These are phyloP conservation scores for Lindgomyces ingoldianus DNA, from an alignment of 495 filamentous ascomycete species.

Conservation along the genomic window DNA sequence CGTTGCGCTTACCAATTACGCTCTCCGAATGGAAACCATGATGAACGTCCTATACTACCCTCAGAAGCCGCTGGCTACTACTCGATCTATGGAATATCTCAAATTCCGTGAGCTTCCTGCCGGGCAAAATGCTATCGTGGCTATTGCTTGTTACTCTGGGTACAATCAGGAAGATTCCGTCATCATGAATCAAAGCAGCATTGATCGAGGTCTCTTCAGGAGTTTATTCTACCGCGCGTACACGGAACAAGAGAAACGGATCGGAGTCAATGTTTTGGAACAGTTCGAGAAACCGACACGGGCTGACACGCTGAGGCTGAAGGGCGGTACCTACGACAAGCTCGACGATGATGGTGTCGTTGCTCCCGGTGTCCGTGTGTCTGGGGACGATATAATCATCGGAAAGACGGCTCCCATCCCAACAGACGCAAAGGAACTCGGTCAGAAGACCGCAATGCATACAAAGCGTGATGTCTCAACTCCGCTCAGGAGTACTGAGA, in stretches of 20 bases:
- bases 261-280: constrained; percentile 86
- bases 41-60: constrained; percentile 98
- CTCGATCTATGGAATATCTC: constrained; percentile 96
- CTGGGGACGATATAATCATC: constrained; percentile 98
- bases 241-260: constrained; percentile 90
- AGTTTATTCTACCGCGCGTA: constrained; percentile 98
- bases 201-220: constrained; percentile 94
- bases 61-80: constrained; percentile 95
- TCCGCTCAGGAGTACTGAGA: constrained; percentile 90
- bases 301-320: constrained; percentile 82
- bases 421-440: constrained; percentile 89
- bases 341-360: constrained; percentile 94
- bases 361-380: constrained; percentile 87
- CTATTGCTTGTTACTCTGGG: constrained; percentile 95
- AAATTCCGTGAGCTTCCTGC: constrained; percentile 97
- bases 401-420: constrained; percentile 95
- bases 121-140: constrained; percentile 97
- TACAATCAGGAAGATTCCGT: constrained; percentile 99
- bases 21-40: constrained; percentile 98
- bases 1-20: constrained; percentile 94
- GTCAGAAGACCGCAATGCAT: constrained; percentile 84
- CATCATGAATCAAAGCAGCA: constrained; percentile 99
- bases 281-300: constrained; percentile 91
- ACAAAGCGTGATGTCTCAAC: constrained; percentile 94
- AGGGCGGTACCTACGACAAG: constrained; percentile 97